Evolutionary conservation across 352 stramenopile species (phyloP).

Genomic region (Pythium volutum): DNA sequence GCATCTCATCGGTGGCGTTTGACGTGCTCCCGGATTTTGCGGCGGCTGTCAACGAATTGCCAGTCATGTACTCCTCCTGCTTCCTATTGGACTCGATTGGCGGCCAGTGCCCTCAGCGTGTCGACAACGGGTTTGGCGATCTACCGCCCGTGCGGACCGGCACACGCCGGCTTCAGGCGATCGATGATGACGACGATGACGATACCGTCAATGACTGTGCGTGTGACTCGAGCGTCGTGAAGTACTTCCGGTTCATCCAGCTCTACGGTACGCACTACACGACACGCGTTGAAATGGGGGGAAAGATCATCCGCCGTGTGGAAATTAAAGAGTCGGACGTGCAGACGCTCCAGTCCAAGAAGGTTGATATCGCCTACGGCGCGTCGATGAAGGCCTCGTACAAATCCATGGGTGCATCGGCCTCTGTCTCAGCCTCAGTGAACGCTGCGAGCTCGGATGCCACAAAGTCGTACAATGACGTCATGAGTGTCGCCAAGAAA

Average conservation of each 20-base stretch:
- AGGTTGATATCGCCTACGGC: conserved; percentile 29
- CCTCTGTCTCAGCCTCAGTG: conserved; percentile 22
- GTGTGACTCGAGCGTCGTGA: conserved; percentile 26
- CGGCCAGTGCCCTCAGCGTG: conserved; percentile 22
- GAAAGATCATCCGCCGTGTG: conserved; percentile 30
- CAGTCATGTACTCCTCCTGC: conserved; percentile 15
- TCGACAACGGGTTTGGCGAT: conserved; percentile 23
- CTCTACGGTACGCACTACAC: conserved; percentile 31
- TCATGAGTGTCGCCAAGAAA: conserved; percentile 33
- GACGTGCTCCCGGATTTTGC: conserved; percentile 23
- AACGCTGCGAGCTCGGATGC: conserved; percentile 16
- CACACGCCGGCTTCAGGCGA: conserved; percentile 8
- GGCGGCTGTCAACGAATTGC: conserved; percentile 16
- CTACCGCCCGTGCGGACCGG: conserved; percentile 8
- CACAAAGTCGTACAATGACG: conserved; percentile 18
- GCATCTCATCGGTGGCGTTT: conserved; percentile 13
- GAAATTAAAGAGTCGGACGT: conserved; percentile 34
- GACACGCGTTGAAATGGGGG: conserved; percentile 30
- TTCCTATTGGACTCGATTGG: conserved; percentile 18
- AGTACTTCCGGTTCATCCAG: conserved; percentile 31
- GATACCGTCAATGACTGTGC: conserved; percentile 28
- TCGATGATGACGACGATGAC: conserved; percentile 17
- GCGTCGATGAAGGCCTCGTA: conserved; percentile 35
- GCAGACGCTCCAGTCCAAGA: conserved; percentile 25
- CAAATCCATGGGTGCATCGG: conserved; percentile 18